A percentile compares a stretch with the other conserved stretches of the same genome.
Conservation (phyloP, 108 stramenopile species). For the Aurantiochytrium sp. region DNA sequence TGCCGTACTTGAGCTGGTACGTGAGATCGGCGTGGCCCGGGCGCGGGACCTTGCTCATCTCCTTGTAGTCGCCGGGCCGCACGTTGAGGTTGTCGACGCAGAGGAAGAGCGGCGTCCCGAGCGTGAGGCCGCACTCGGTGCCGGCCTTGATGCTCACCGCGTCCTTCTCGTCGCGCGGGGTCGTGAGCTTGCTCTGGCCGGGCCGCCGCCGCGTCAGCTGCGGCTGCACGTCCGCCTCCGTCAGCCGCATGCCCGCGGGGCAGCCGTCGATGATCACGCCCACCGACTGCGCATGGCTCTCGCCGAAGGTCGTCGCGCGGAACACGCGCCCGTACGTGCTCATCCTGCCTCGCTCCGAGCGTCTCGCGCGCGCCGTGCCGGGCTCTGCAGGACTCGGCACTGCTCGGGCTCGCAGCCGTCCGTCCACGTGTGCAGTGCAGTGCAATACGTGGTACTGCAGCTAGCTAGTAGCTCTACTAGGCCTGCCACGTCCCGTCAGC, state of each 20-base stretch:
- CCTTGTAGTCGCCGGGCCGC: conserved; percentile 78
- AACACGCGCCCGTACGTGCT: conserved; percentile 85
- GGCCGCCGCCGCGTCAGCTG: conserved; percentile 92
- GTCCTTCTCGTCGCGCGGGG: conserved; percentile 92
- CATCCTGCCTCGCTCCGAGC: no score
- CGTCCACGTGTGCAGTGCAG: no score
- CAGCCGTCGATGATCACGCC: conserved; percentile 93
- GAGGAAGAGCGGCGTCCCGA: conserved; percentile 97
- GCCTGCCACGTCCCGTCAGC: no score
- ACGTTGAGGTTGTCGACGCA: conserved; percentile 90
- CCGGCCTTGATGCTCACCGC: conserved; percentile 88
- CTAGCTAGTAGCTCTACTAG: no score
- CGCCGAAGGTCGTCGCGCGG: conserved; percentile 95
- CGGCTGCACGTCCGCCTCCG: conserved; percentile 78
- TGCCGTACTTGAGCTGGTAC: conserved; percentile 97
- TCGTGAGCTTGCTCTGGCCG: conserved; percentile 87
- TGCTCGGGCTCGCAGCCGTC: no score
- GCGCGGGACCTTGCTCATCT: conserved; percentile 90
- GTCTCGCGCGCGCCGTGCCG: no score
- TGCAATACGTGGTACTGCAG: no score
- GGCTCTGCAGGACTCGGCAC: no score
- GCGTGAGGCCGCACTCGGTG: conserved; percentile 67
- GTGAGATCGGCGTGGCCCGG: conserved; percentile 95
- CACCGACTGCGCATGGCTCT: conserved; percentile 95
- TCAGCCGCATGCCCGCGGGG: conserved; percentile 83